These are phyloP conservation scores for Aspergillus caelatus DNA, from an alignment of 2,329 filamentous ascomycete species.

Conservation along the genomic window DNA sequence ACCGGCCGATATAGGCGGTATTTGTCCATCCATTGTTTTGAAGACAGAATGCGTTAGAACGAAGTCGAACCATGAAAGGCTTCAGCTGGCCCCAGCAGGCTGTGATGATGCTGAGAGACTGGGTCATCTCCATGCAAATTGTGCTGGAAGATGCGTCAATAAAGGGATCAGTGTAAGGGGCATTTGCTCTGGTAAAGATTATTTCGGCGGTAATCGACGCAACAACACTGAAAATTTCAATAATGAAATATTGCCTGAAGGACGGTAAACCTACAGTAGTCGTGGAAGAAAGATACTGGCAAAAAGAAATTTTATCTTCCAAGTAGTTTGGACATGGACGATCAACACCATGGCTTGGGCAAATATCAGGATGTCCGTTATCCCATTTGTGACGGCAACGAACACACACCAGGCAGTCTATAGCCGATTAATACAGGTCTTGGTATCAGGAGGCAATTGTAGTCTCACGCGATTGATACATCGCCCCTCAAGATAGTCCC, in stretches of 20 bases:
- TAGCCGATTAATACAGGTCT: neutral
- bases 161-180: slow-evolving; percentile 16
- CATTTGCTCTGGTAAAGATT: slow-evolving; percentile 9
- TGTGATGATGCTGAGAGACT: slow-evolving; percentile 28
- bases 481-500: slow-evolving; percentile 22
- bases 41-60: slow-evolving; percentile 21
- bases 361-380: slow-evolving; percentile 25
- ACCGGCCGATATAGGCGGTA: neutral
- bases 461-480: slow-evolving; percentile 21
- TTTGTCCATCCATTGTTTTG: slow-evolving; percentile 2
- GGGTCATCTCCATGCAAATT: slow-evolving; percentile 19
- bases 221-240: slow-evolving; percentile 15
- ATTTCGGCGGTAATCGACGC: slow-evolving; percentile 18
- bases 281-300: slow-evolving; percentile 26
- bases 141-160: slow-evolving; percentile 20
- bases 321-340: slow-evolving; percentile 22
- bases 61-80: slow-evolving; percentile 25
- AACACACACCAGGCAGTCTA: slow-evolving; percentile 22
- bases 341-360: slow-evolving; percentile 25
- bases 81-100: slow-evolving; percentile 28
- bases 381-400: slow-evolving; percentile 20
- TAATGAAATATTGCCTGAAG: neutral
- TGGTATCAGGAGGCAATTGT: neutral
- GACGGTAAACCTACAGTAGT: slow-evolving; percentile 18
- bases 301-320: slow-evolving; percentile 21